Base-by-base conservation (phyloP, 106 monocot genomes). In the Alisma plantagoaquatica region DNA sequence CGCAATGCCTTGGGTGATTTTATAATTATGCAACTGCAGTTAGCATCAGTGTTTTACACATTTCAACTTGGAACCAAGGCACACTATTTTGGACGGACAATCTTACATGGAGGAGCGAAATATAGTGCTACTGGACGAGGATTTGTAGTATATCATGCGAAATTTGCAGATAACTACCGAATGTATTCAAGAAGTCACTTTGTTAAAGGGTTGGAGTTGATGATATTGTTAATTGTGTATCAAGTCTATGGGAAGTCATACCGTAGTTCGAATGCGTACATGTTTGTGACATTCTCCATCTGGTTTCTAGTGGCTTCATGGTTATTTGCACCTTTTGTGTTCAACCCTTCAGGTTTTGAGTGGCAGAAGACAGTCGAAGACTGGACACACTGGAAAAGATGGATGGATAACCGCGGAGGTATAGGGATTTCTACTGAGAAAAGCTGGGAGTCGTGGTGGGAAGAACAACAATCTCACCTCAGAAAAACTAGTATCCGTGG, bases 391-490 rank as follows among this genome's bases (percentile, higher is more conserved):
- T 93, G 93, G 93, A 82, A 68, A 31, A 87, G 65, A 22, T 93
- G 92, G 92, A 80, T 93, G 83, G 87, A 87, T 35, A 87, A 87
- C 58, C 71, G 82, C 17, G 93, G 93, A 11, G 87, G 93, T 5
- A 93, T 93, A 27, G 93, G 93, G 4, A 80, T 93, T 23, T 10
- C 87, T 9, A 30, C 33, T 6, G 69, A 93, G 23, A 73, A 60
- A 30, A 93, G 93, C 48, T 93, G 93, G 92, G 93, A 93, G 49
- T 87, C 93, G 14, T 93, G 93, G 93, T 93, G 93, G 93, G 75
- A 72, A 35, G 60, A 64, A 30, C 83, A 93, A 43, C 93, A 93
- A 20, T 83, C 73, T 9, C 93, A 93, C 41, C 52, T 93, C 21
- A 80, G 57, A 29, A 53, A 70, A 26, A 93, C 83, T 2, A 72